These are phyloP conservation scores for Fimicolochytrium jonesii DNA, from an alignment of 192 early-diverging fungal genomes.

Conservation along the genomic window DNA sequence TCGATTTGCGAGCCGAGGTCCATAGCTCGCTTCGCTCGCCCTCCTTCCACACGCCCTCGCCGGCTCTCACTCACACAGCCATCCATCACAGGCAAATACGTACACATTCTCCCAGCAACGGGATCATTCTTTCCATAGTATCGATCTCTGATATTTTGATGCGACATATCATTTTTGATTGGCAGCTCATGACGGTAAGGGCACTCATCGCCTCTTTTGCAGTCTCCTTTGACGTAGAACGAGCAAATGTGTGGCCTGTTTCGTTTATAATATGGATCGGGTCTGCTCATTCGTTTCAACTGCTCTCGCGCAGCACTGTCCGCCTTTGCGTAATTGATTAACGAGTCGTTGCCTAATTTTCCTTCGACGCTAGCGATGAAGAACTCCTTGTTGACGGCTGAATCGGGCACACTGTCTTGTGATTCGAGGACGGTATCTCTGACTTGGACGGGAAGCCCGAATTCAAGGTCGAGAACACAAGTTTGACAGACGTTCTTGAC, in stretches of 20 bases:
- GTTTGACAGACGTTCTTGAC: constrained; percentile 99
- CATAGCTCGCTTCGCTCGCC: no score
- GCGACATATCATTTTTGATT: constrained; percentile 70
- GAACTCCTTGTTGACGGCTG: constrained; percentile 85
- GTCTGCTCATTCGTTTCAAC: constrained; percentile 73
- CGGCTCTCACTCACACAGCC: no score
- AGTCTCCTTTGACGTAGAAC: constrained; percentile 90
- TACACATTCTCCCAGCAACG: constrained; percentile 79
- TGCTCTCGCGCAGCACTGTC: constrained; percentile 71
- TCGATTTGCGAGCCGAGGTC: no score
- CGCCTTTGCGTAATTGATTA: constrained; percentile 66
- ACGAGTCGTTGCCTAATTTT: constrained; percentile 47
- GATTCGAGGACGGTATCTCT: constrained; percentile 80
- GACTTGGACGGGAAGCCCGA: constrained; percentile 88
- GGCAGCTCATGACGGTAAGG: constrained; percentile 94
- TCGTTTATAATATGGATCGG: constrained; percentile 87
- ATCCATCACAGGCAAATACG: constrained; percentile 22
- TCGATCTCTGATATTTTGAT: constrained; percentile 93
- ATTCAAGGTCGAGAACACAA: constrained; percentile 94
- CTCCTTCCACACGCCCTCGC: no score
- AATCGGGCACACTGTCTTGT: constrained; percentile 71
- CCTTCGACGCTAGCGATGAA: constrained; percentile 77
- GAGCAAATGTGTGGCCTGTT: constrained; percentile 90
- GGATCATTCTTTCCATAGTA: constrained; percentile 95
- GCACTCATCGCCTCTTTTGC: constrained; percentile 91